Conservation (phyloP, 2,329 filamentous ascomycete species). For the Chaetomium strumarium region DNA sequence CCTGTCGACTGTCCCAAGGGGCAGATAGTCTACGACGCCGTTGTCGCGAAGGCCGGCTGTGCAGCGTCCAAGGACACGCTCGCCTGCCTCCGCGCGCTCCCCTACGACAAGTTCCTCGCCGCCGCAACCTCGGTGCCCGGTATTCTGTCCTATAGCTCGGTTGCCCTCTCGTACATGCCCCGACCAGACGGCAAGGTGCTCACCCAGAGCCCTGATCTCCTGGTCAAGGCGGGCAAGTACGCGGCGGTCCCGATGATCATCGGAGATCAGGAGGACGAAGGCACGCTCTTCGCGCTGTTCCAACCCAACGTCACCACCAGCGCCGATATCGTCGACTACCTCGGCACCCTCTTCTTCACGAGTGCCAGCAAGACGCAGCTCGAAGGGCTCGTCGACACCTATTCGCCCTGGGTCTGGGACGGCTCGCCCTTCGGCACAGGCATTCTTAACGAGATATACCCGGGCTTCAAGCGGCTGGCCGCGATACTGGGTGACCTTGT, state of each 20-base stretch:
- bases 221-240: slow-evolving; percentile 46
- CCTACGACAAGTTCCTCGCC: slow-evolving; percentile 55
- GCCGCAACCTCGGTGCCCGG: slow-evolving; percentile 66
- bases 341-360: slow-evolving; percentile 55
- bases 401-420: slow-evolving; percentile 48
- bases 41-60: slow-evolving; percentile 59
- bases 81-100: slow-evolving; percentile 56
- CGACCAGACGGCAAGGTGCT: slow-evolving; percentile 63
- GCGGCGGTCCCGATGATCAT: slow-evolving; percentile 49
- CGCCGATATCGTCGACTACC: slow-evolving; percentile 53
- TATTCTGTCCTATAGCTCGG: slow-evolving; percentile 59
- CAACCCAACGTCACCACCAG: slow-evolving; percentile 62
- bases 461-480: slow-evolving; percentile 70
- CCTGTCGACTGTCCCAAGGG: slow-evolving; percentile 60
- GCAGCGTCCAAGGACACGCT: slow-evolving; percentile 50
- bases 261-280: slow-evolving; percentile 75
- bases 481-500: slow-evolving; percentile 70
- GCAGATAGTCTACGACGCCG: slow-evolving; percentile 57
- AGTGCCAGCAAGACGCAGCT: slow-evolving; percentile 47
- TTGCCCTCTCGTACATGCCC: slow-evolving; percentile 68
- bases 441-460: slow-evolving; percentile 64
- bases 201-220: slow-evolving; percentile 55
- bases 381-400: slow-evolving; percentile 53
- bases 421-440: slow-evolving; percentile 70
- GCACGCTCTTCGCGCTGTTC: slow-evolving; percentile 66